Conservation (phyloP, 768 basidiomycete genomes). For the Mycena kentingensis region DNA sequence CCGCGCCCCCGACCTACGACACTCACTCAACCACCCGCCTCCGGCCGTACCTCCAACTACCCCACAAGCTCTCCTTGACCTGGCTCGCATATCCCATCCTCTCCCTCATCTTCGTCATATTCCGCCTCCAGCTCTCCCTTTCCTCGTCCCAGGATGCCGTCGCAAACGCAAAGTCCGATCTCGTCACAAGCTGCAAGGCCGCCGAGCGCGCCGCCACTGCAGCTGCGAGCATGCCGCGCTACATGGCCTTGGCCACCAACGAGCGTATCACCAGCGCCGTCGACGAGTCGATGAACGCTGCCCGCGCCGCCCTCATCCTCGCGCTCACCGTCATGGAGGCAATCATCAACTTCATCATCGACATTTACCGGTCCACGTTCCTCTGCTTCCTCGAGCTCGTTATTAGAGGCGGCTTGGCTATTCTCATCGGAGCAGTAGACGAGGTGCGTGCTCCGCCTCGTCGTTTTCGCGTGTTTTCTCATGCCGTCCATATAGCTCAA, state of each 20-base stretch:
- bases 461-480: not conserved
- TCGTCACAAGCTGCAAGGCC: slow-evolving; percentile 84
- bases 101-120: slow-evolving; percentile 85
- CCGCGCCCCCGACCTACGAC: slow-evolving; percentile 62
- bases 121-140: slow-evolving; percentile 76
- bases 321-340: slow-evolving; percentile 83
- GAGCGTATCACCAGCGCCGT: slow-evolving; percentile 75
- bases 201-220: slow-evolving; percentile 81
- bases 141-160: slow-evolving; percentile 68
- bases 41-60: slow-evolving; percentile 81
- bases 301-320: slow-evolving; percentile 71
- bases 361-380: slow-evolving; percentile 90
- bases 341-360: slow-evolving; percentile 89
- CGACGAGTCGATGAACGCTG: slow-evolving; percentile 76
- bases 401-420: slow-evolving; percentile 74
- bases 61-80: slow-evolving; percentile 81
- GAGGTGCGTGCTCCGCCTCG: slow-evolving; percentile 54
- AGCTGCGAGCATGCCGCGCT: slow-evolving; percentile 86
- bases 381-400: slow-evolving; percentile 92
- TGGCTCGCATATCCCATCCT: slow-evolving; percentile 92
- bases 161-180: slow-evolving; percentile 66
- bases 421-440: slow-evolving; percentile 81
- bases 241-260: slow-evolving; percentile 83
- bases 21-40: slow-evolving; percentile 50
- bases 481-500: slow-evolving; percentile 55